Base-by-base conservation (phyloP, 805 yeast species). In the Maudiozyma turicensis region DNA sequence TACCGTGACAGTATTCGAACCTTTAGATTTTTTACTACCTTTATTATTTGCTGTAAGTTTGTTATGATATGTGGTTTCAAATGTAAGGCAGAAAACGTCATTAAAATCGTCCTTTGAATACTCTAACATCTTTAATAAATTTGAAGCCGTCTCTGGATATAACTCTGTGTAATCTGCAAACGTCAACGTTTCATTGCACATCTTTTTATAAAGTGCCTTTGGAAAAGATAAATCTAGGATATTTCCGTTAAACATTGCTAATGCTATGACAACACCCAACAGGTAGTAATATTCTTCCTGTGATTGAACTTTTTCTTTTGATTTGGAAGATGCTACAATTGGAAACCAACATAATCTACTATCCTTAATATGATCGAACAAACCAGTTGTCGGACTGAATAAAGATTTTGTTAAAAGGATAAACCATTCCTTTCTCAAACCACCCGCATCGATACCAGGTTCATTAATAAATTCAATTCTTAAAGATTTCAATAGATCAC, bases 371-470 rank as follows among this genome's bases (percentile, higher is more conserved):
- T 78, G 77, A 8, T 68, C 60, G 52, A 93, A 82, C 64, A 89
- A 72, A 0, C 87, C 88, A 33, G 80, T 77, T 44, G 72, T 70
- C 1, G 89, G 84, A 58, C 76, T 77, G 60, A 90, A 85, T 1
- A 91, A 64, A 29, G 83, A 82, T 50, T 77, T 77, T 1, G 86
- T 81, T 39, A 93, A 69, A 39, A 90, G 66, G 44, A 80, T 71
- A 64, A 93, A 90, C 99, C 99, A 91, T 60, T 91, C 99, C 60
- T 89, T 90, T 58, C 84, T 80, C 50, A 91, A 72, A 0, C 99
- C 99, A 2, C 99, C 98, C 0, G 89, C 97, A 69, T 91, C 99
- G 26, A 91, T 77, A 0, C 98, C 99, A 0, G 90, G 95, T 60
- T 91, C 99, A 51, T 82, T 82, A 4, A 83, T 69, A 63, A 93